Evolutionary conservation across 2,329 filamentous ascomycete genomes (phyloP).

Genomic region (Colletotrichum zoysiae): DNA sequence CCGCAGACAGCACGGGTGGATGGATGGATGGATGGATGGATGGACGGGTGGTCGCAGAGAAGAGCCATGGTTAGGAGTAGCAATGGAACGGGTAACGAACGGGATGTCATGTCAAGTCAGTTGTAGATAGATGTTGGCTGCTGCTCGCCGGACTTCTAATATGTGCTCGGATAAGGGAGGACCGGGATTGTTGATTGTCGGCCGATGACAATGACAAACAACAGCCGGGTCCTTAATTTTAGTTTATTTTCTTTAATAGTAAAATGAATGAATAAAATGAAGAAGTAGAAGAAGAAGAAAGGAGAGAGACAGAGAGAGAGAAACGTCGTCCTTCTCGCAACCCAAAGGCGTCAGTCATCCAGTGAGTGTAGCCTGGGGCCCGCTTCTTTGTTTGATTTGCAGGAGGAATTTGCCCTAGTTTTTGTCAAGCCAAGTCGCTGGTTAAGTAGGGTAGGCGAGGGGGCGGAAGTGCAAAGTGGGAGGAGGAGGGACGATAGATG

Average conservation of each 20-base stretch:
- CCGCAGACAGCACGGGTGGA: not conserved
- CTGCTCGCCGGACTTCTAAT: slow-evolving; percentile 4
- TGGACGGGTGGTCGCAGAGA: not conserved
- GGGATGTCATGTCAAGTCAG: slow-evolving; percentile 19
- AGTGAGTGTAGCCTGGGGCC: not conserved
- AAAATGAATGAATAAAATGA: not conserved
- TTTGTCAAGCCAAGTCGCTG: not conserved
- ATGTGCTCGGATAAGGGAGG: not conserved
- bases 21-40: too few species aligned
- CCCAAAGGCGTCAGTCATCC: not conserved
- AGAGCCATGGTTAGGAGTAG: not conserved
- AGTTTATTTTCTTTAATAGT: not conserved
- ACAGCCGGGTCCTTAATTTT: not conserved
- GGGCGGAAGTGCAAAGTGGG: not conserved
- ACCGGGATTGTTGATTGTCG: not conserved
- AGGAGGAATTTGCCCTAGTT: not conserved
- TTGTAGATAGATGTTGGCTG: not conserved
- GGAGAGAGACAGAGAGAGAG: not conserved
- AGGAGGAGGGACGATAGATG: not conserved
- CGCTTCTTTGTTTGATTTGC: not conserved
- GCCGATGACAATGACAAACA: not conserved
- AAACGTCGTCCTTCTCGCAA: not conserved
- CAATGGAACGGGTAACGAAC: not conserved
- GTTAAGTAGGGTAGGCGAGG: not conserved
- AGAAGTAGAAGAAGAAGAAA: too few species aligned